These are phyloP conservation scores for Trichoderma citrinoviride DNA, from an alignment of 2,329 filamentous ascomycete genomes.

Conservation along the genomic window DNA sequence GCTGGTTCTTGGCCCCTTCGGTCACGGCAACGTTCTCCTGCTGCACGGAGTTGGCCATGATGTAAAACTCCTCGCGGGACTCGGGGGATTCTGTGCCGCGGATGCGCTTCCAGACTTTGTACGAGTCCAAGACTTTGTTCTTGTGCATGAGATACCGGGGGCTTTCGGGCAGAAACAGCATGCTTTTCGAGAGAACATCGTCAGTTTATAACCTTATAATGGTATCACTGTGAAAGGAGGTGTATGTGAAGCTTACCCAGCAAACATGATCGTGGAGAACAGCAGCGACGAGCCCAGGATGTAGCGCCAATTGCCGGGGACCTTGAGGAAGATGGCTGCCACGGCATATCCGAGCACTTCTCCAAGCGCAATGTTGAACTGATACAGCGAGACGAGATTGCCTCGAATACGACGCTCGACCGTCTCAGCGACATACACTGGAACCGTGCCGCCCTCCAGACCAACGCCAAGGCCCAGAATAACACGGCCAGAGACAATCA, in stretches of 20 bases:
- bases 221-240: constrained; percentile 36
- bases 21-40: constrained; percentile 53
- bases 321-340: constrained; percentile 69
- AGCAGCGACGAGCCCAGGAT: constrained; percentile 70
- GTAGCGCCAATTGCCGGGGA: constrained; percentile 68
- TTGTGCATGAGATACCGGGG: constrained; percentile 71
- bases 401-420: constrained; percentile 66
- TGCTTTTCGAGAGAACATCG: constrained; percentile 43
- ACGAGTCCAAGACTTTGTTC: constrained; percentile 44
- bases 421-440: constrained; percentile 71
- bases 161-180: constrained; percentile 69
- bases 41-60: constrained; percentile 64
- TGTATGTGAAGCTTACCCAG: constrained; percentile 41
- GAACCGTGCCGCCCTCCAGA: constrained; percentile 71
- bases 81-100: constrained; percentile 58
- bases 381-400: constrained; percentile 71
- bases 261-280: constrained; percentile 53
- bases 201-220: not conserved
- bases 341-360: constrained; percentile 72
- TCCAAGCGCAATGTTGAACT: constrained; percentile 72
- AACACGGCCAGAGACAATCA: constrained; percentile 67
- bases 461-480: constrained; percentile 70
- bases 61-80: constrained; percentile 66
- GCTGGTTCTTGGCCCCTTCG: constrained; percentile 51
- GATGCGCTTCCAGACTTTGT: constrained; percentile 70